A percentile compares a stretch with the other conserved stretches of the same genome.
Conservation (phyloP, 352 stramenopile genomes). For the Blastocystis sp. region DNA sequence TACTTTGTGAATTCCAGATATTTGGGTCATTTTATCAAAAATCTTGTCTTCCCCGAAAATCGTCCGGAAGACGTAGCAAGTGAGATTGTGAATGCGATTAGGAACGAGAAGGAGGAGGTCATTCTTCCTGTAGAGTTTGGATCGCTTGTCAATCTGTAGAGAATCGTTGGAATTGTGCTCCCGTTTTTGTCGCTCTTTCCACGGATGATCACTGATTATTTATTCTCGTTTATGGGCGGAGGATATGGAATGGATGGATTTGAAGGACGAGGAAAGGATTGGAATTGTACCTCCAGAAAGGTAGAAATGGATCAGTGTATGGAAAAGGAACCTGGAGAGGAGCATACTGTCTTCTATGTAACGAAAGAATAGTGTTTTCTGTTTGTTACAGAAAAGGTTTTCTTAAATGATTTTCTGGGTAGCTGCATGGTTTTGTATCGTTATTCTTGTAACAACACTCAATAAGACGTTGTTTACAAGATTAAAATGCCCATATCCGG, state of each 20-base stretch:
- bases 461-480: constrained; percentile 57
- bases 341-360: background rate
- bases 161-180: background rate
- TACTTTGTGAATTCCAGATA: background rate
- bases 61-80: background rate
- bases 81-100: constrained; percentile 32
- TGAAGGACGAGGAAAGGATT: constrained; percentile 36
- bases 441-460: constrained; percentile 50
- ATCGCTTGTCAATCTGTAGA: background rate
- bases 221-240: constrained; percentile 31
- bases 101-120: constrained; percentile 43
- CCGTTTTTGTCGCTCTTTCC: constrained; percentile 7
- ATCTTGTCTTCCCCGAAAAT: constrained; percentile 27
- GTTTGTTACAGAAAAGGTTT: background rate
- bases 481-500: constrained; percentile 44
- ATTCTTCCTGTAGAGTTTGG: background rate
- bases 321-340: background rate
- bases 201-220: constrained; percentile 33
- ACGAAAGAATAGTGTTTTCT: background rate
- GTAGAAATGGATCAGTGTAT: background rate
- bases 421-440: constrained; percentile 37
- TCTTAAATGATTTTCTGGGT: constrained; percentile 56
- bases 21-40: background rate
- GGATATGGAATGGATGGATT: constrained; percentile 44
- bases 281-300: background rate